Base-by-base conservation (phyloP, 805 yeast species). In the Saturnispora gosingensis region DNA sequence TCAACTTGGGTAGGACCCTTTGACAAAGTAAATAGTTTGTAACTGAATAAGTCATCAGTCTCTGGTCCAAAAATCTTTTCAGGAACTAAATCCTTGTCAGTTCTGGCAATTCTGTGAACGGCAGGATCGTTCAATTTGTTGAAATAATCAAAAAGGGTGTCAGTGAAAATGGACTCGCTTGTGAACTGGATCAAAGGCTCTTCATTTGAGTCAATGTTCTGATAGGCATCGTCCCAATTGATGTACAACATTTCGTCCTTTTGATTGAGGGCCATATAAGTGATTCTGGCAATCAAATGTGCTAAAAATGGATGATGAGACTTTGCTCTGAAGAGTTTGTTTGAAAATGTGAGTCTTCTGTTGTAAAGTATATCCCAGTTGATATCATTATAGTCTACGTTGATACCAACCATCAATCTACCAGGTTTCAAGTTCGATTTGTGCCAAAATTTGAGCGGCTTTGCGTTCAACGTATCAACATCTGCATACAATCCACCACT, bases 401-500 rank as follows among this genome's bases (percentile, higher is more conserved):
- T 57, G 34, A 66, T 55, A 30, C 68, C 70, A 42, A 65, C 62
- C 59, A 61, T 56, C 25, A 66, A 52, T 48, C 56, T 61, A 53
- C 52, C 13, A 51, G 54, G 54, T 54, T 59, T 55, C 24, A 55
- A 47, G 22, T 43, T 46, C 10, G 68, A 61, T 36, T 59, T 54
- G 48, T 59, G 59, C 70, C 70, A 67, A 51, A 46, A 59, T 54
- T 55, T 61, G 20, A 67, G 49, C 1, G 82, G 82, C 53, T 73
- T 79, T 49, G 75, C 69, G 25, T 81, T 75, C 53, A 67, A 69
- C 0, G 84, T 80, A 60, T 81, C 85, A 35, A 80, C 76, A 60
- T 81, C 85, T 3, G 83, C 75, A 58, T 81, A 81, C 11, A 77
- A 72, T n/a, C 85, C 85, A 45, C 85, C 85, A 45, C 67, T 64